phyloP scores from a whole-genome alignment of 768 basidiomycete genomes.

The Epithele typhae region DNA sequence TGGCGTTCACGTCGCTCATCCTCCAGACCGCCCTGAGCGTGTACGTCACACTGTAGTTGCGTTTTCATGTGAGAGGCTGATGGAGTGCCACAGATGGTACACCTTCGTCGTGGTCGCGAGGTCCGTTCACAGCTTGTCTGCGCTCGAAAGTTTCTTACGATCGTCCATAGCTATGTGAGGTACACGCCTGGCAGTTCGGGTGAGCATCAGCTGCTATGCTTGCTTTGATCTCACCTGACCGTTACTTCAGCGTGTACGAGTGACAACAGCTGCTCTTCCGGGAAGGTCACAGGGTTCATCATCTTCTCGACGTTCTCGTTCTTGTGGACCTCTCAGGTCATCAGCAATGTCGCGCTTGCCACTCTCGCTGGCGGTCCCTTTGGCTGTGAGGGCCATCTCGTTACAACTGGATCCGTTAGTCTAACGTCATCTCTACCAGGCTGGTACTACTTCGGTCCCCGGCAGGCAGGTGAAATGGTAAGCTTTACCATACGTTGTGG shows the following conservation, averaged over 20 bases:
- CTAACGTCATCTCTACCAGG: constrained; percentile 16
- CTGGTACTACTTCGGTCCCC: constrained; percentile 84
- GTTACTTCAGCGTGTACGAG: constrained; percentile 39
- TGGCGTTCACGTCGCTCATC: constrained; percentile 66
- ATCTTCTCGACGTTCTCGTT: constrained; percentile 81
- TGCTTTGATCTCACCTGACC: neutral
- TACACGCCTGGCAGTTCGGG: constrained; percentile 77
- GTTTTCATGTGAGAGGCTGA: constrained; percentile 1
- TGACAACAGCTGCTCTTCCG: constrained; percentile 57
- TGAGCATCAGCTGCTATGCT: constrained; percentile 28
- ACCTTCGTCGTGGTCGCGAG: constrained; percentile 74
- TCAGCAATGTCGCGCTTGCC: constrained; percentile 72
- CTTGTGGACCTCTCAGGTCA: constrained; percentile 81
- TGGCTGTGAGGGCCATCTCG: constrained; percentile 35
- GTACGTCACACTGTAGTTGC: constrained; percentile 33
- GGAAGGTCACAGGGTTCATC: constrained; percentile 73
- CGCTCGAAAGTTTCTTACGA: neutral
- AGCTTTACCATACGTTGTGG: neutral
- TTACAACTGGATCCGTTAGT: neutral
- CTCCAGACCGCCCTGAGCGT: constrained; percentile 68
- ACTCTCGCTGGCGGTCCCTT: constrained; percentile 80
- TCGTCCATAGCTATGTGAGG: constrained; percentile 46
- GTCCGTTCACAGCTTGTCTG: constrained; percentile 30
- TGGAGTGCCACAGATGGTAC: constrained; percentile 51
- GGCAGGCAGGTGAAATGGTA: constrained; percentile 60